Percentiles rank a stretch among this genome's conserved stretches.
These are phyloP conservation scores for Royoungia palumana DNA, from an alignment of 768 basidiomycete species.

Conservation along the genomic window DNA sequence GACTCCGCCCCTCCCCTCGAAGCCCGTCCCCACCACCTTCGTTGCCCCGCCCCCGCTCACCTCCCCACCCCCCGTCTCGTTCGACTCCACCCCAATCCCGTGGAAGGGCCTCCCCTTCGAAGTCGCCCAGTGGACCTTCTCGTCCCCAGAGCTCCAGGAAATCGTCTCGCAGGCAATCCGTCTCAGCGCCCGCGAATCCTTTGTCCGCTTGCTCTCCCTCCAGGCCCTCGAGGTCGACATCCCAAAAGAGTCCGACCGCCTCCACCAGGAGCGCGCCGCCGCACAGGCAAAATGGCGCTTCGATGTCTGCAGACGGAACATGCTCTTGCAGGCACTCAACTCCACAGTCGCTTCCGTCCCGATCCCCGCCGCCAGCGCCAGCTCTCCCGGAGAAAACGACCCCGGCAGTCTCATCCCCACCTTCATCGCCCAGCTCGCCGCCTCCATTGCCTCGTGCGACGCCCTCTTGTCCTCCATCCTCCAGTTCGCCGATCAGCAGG, in stretches of 20 bases:
- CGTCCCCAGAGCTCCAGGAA: slow-evolving; percentile 55
- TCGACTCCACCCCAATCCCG: slow-evolving; percentile 53
- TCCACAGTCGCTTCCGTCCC: slow-evolving; percentile 40
- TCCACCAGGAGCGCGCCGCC: slow-evolving; percentile 47
- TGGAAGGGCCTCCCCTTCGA: slow-evolving; percentile 72
- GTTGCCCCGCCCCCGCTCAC: slow-evolving; percentile 34
- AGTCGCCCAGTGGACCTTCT: slow-evolving; percentile 60
- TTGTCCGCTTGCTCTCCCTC: slow-evolving; percentile 64
- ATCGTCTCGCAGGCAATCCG: slow-evolving; percentile 73
- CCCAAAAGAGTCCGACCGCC: slow-evolving; percentile 55
- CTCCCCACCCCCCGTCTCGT: slow-evolving; percentile 50
- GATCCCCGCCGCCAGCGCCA: not conserved
- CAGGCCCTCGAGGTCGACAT: slow-evolving; percentile 59
- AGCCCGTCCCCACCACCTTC: slow-evolving; percentile 23
- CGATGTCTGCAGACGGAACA: slow-evolving; percentile 60
- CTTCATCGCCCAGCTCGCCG: slow-evolving; percentile 56
- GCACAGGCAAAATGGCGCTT: slow-evolving; percentile 69
- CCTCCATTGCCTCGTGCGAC: slow-evolving; percentile 58
- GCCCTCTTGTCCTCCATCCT: slow-evolving; percentile 54
- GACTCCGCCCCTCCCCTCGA: not conserved
- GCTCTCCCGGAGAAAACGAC: slow-evolving; percentile 28
- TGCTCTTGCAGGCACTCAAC: slow-evolving; percentile 68
- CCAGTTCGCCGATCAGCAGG: slow-evolving; percentile 56
- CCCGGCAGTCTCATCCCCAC: slow-evolving; percentile 37
- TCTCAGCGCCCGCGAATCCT: slow-evolving; percentile 62